Percentiles rank a stretch among this genome's conserved stretches.
phyloP scores from a whole-genome alignment of 2,329 filamentous ascomycete genomes.

The Pyricularia grisea region DNA sequence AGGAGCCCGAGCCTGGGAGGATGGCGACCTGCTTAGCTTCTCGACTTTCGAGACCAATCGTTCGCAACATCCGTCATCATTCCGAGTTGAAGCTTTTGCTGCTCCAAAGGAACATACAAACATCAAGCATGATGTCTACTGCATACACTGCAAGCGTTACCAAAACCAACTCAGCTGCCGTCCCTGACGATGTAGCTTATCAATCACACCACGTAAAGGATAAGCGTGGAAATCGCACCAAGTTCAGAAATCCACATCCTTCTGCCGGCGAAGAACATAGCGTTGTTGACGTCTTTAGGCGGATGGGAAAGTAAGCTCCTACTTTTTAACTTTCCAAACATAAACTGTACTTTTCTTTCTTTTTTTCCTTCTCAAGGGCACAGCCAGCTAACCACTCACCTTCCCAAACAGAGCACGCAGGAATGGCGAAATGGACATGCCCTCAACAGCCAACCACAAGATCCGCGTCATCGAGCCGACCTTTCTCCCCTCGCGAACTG shows the following conservation, averaged over 20 bases:
- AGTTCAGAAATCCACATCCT: slow-evolving; percentile 43
- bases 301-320: slow-evolving; percentile 25
- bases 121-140: background rate
- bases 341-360: background rate
- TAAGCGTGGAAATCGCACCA: slow-evolving; percentile 26
- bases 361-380: background rate
- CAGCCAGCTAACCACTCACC: slow-evolving; percentile 5
- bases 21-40: background rate
- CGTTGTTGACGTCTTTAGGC: slow-evolving; percentile 15
- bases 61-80: background rate
- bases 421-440: slow-evolving; percentile 30
- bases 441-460: slow-evolving; percentile 55
- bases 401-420: slow-evolving; percentile 20
- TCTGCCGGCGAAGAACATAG: slow-evolving; percentile 21
- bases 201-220: slow-evolving; percentile 39
- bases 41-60: background rate
- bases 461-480: slow-evolving; percentile 57
- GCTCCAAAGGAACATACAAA: background rate
- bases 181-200: slow-evolving; percentile 29
- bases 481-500: slow-evolving; percentile 46
- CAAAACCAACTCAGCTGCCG: background rate
- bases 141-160: background rate
- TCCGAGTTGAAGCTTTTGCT: background rate
- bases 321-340: background rate
- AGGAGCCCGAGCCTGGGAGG: background rate